Evolutionary conservation across 2,329 filamentous ascomycete species (phyloP).

Genomic region (Endothia cerciana): DNA sequence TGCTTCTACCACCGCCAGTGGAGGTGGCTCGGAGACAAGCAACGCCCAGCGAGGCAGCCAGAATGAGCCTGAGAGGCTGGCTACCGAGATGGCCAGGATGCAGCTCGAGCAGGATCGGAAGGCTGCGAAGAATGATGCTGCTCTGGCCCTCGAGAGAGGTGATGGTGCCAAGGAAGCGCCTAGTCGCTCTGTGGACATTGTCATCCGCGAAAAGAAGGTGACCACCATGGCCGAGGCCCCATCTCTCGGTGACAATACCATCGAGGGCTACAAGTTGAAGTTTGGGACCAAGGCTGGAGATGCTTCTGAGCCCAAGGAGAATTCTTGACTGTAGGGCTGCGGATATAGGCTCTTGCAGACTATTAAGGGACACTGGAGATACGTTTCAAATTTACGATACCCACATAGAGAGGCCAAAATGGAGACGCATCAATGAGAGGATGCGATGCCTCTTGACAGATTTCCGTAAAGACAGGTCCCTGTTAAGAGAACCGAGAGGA

Average conservation of each 20-base stretch:
- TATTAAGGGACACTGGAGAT: conserved; percentile 12
- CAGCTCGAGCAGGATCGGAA: conserved; percentile 50
- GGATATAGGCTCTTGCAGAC: background rate
- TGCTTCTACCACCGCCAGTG: background rate
- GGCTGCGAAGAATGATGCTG: conserved; percentile 43
- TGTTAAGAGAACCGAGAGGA: conserved; percentile 10
- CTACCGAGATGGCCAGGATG: conserved; percentile 45
- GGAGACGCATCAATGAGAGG: conserved; percentile 12
- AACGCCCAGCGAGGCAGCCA: conserved; percentile 16
- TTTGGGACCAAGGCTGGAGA: conserved; percentile 33
- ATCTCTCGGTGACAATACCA: conserved; percentile 41
- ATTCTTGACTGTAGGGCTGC: background rate
- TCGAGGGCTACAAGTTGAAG: conserved; percentile 57
- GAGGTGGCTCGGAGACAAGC: conserved; percentile 9
- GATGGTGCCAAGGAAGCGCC: conserved; percentile 34
- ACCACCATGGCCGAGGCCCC: conserved; percentile 45
- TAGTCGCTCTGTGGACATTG: conserved; percentile 49
- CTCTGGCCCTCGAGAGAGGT: conserved; percentile 57
- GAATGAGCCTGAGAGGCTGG: conserved; percentile 31
- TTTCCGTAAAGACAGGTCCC: background rate
- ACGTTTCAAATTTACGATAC: conserved; percentile 26
- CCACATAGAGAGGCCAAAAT: conserved; percentile 14
- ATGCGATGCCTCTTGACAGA: background rate
- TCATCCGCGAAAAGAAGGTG: conserved; percentile 56
- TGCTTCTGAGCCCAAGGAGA: background rate